Evolutionary conservation across 108 stramenopile species (phyloP), one percentile per base, ranked within the genome.

Genomic region (Epithemia pelagica): DNA sequence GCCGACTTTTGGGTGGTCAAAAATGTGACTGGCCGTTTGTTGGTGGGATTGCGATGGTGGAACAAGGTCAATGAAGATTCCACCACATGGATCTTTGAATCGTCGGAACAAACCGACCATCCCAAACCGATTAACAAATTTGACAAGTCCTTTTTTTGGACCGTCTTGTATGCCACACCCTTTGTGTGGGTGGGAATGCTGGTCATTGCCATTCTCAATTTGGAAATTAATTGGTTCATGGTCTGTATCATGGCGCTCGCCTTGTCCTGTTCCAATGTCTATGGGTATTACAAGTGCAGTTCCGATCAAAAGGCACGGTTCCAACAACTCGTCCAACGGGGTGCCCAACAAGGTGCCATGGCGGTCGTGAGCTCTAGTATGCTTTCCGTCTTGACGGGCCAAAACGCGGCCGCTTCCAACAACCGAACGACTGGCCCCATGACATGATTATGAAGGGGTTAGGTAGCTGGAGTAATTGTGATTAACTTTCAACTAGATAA

Each of bases 1-100:
- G 91, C 93, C n/a, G 98, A 97, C 70, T 98, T 98, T 78, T 98
- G 96, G 96, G 90, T 92, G 5, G 96, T 96, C 37, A 95, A 95
- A 75, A 95, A 95, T 68, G 75, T 95, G 21, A 87, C 90, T 8
- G 94, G 94, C 18, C 74, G 94, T 32, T 67, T 93, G 29, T 73
- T 97, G 55, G 98, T 97, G 21, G 96, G 96, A 54, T 74, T 98
- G 29, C 83, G 98, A 27, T 98, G 98, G 98, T 98, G 98, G 98
- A 95, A 91, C 61, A 82, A 95, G 66, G 95, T 98, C 52, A 89
- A 95, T 33, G 78, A 82, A 22, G 83, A 83, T 10, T 84, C 88
- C 3, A 95, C 80, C 28, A 83, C 72, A 30, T 98, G 98, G 96
- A 88, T 97, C 33, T 97, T 95, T 73, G 98, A 98, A 72, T 79